These are phyloP conservation scores for Backusella mclennaniae DNA, from an alignment of 192 early-diverging fungal genomes.

Conservation along the genomic window DNA sequence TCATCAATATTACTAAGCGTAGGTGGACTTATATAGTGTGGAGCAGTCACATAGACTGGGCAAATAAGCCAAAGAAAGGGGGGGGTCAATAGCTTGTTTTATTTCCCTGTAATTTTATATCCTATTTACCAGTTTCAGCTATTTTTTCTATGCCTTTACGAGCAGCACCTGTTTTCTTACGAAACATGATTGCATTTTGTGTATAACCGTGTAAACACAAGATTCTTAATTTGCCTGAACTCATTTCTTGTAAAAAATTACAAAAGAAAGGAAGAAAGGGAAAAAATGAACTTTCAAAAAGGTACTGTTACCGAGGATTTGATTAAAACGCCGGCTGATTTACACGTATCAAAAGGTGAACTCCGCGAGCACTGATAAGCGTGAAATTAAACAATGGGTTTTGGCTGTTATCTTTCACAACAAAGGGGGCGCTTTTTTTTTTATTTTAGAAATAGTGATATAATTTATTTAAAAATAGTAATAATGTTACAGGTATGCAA, in stretches of 20 bases:
- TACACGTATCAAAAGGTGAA: too few species aligned
- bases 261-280: background rate
- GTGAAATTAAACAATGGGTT: too few species aligned
- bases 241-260: background rate
- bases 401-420: background rate
- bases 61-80: too few species aligned
- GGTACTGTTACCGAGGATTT: background rate
- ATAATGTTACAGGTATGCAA: background rate
- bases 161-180: conserved; percentile 45
- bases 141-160: conserved; percentile 42
- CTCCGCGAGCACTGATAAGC: too few species aligned
- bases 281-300: background rate
- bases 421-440: background rate
- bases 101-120: background rate
- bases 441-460: background rate
- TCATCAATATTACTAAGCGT: conserved; percentile 36
- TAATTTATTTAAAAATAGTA: background rate
- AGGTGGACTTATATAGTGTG: conserved; percentile 41
- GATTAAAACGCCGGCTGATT: background rate
- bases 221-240: conserved; percentile 33
- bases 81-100: background rate
- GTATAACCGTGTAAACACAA: conserved; percentile 52
- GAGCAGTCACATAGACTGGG: conserved; percentile 47
- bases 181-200: conserved; percentile 45
- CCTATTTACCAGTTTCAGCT: conserved; percentile 43